Conservation (phyloP, 139 green algal genomes). For the Micractinium sp. region DNA sequence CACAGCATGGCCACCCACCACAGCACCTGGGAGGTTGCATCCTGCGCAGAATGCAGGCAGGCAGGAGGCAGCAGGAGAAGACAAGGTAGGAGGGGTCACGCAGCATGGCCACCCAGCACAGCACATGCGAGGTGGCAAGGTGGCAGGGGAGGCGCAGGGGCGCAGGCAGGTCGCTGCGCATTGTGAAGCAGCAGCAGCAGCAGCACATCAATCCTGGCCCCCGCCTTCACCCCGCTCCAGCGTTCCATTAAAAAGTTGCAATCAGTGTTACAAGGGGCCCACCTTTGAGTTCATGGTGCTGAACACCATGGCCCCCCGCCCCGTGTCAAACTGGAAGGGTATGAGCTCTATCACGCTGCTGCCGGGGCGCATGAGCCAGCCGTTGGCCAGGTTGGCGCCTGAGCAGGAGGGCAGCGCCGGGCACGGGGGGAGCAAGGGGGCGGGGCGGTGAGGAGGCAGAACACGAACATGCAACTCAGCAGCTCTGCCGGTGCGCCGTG, state of each 20-base stretch:
- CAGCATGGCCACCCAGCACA: not conserved
- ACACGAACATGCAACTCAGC: not conserved
- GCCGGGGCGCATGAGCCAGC: slow-evolving; percentile 26
- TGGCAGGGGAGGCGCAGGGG: too few species aligned
- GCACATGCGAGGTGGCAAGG: too few species aligned
- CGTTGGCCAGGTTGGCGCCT: slow-evolving; percentile 35
- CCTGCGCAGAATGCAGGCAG: not conserved
- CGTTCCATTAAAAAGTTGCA: too few species aligned
- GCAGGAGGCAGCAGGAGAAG: not conserved
- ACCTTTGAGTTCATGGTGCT: slow-evolving; percentile 13
- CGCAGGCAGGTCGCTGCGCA: too few species aligned
- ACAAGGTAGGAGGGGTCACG: not conserved
- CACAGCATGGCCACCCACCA: slow-evolving; percentile 26
- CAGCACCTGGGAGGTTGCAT: slow-evolving; percentile 25
- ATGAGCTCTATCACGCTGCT: slow-evolving; percentile 22
- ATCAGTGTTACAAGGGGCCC: too few species aligned
- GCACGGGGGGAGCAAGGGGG: too few species aligned
- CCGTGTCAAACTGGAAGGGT: slow-evolving; percentile 21
- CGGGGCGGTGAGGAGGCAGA: not conserved
- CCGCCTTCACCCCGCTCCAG: too few species aligned
- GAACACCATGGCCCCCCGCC: slow-evolving; percentile 19
- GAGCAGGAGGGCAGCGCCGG: too few species aligned
- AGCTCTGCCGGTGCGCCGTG: not conserved
- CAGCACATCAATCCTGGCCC: too few species aligned
- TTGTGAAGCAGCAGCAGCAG: too few species aligned